These are phyloP conservation scores for Tagetes erecta DNA, from an alignment of 129 eudicot species.

Conservation along the genomic window DNA sequence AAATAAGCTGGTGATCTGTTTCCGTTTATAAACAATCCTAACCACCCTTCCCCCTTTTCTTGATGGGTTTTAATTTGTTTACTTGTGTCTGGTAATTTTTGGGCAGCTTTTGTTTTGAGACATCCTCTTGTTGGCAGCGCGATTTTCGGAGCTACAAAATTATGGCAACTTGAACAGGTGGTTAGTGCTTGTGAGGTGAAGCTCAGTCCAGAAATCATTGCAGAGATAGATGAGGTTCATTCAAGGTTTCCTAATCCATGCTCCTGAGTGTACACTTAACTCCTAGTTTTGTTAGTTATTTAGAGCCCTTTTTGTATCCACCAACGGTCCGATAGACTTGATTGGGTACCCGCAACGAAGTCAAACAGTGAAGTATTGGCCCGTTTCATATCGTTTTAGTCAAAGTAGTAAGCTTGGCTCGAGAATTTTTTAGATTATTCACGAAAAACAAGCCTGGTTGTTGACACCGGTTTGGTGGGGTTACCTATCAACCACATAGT, in stretches of 20 bases:
- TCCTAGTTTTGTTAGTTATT: conserved; percentile 3
- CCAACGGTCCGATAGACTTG: background rate
- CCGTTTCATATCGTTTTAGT: background rate
- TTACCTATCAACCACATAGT: too few relatives aligned
- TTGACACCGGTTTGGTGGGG: background rate
- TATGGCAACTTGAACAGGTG: conserved; percentile 70
- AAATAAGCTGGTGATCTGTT: background rate
- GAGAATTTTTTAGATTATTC: background rate
- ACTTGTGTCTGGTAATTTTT: conserved; percentile 22
- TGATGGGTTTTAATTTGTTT: conserved; percentile 9
- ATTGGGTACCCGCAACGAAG: background rate
- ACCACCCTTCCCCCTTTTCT: background rate
- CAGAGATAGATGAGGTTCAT: conserved; percentile 63
- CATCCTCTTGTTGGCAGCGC: conserved; percentile 88
- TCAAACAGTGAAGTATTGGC: background rate
- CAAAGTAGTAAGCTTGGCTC: background rate
- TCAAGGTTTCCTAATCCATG: conserved; percentile 79
- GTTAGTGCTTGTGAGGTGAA: conserved; percentile 58
- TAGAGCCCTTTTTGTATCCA: background rate
- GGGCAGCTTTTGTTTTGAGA: conserved; percentile 80
- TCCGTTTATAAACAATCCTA: background rate
- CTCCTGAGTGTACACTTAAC: conserved; percentile 34
- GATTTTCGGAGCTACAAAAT: conserved; percentile 77
- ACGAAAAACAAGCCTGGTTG: background rate
- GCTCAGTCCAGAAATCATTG: conserved; percentile 58